Conservation (phyloP, 2,329 filamentous ascomycete genomes). For the Monosporascus ibericus region DNA sequence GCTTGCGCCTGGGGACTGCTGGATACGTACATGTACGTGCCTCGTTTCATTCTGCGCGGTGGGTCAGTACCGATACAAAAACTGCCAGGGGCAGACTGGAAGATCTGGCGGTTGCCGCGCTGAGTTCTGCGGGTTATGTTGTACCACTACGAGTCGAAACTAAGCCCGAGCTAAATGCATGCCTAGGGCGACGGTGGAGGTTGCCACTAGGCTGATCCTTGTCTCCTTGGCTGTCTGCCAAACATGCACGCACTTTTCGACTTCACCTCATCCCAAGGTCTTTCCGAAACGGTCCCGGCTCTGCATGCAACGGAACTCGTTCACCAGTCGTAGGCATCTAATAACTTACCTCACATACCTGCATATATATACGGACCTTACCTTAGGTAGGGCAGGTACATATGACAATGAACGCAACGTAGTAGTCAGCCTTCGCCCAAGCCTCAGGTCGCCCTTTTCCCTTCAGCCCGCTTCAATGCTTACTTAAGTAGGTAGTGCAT, state of each 20-base stretch:
- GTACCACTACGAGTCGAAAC: not conserved
- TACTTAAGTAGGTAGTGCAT: no score
- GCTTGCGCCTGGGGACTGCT: not conserved
- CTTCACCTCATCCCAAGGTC: not conserved
- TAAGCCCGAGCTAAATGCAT: not conserved
- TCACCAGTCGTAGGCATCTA: no score
- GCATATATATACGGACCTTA: no score
- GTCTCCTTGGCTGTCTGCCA: not conserved
- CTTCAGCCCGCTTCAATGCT: no score
- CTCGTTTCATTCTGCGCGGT: not conserved
- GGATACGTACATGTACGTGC: not conserved
- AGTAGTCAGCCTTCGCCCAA: no score
- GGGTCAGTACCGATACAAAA: not conserved
- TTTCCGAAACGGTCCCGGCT: not conserved
- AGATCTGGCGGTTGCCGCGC: not conserved
- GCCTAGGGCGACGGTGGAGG: not conserved
- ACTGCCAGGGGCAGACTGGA: not conserved
- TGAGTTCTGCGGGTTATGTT: not conserved
- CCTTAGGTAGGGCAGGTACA: not conserved
- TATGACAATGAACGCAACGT: not conserved
- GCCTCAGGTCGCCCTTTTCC: no score
- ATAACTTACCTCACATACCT: no score
- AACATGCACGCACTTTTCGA: conserved; percentile 1
- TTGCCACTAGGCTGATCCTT: not conserved
- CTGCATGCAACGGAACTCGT: not conserved